Evolutionary conservation across 2,329 filamentous ascomycete species (phyloP).

Genomic region (Trichoderma breve): DNA sequence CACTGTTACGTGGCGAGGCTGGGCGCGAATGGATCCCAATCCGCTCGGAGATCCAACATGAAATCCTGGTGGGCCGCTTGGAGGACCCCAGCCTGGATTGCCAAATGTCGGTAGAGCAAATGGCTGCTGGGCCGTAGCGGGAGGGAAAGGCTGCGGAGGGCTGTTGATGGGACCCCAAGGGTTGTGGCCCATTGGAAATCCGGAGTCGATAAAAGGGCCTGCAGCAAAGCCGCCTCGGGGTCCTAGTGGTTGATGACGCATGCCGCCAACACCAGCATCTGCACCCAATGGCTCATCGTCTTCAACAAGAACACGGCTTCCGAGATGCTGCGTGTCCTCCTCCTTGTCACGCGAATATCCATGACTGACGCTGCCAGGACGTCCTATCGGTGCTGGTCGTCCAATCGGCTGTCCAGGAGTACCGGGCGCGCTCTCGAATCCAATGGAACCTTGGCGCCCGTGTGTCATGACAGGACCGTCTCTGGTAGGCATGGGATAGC

Average conservation of each 20-base stretch:
- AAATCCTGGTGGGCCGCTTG: constrained; percentile 35
- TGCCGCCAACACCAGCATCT: constrained; percentile 33
- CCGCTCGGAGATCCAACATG: constrained; percentile 34
- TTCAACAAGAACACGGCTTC: constrained; percentile 83
- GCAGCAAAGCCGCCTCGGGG: constrained; percentile 42
- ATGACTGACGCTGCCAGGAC: constrained; percentile 70
- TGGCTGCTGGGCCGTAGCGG: constrained; percentile 36
- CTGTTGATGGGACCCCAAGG: constrained; percentile 42
- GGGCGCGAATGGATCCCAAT: constrained; percentile 39
- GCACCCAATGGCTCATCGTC: constrained; percentile 60
- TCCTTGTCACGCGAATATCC: constrained; percentile 53
- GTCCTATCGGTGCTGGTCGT: constrained; percentile 81
- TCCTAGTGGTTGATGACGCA: constrained; percentile 53
- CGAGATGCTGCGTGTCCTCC: constrained; percentile 77
- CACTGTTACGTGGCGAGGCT: constrained; percentile 66
- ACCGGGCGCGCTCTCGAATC: constrained; percentile 57
- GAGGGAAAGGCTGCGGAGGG: constrained; percentile 40
- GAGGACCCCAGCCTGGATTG: constrained; percentile 40
- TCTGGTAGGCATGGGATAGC: constrained; percentile 34
- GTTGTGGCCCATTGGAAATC: constrained; percentile 39
- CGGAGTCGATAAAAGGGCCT: constrained; percentile 43
- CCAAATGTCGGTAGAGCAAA: constrained; percentile 49
- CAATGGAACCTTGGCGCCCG: constrained; percentile 71
- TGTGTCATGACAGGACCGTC: constrained; percentile 49
- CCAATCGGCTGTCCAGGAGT: constrained; percentile 69